These are phyloP conservation scores for Aspergillus flavus DNA, from an alignment of 2,329 filamentous ascomycete species.

Conservation along the genomic window DNA sequence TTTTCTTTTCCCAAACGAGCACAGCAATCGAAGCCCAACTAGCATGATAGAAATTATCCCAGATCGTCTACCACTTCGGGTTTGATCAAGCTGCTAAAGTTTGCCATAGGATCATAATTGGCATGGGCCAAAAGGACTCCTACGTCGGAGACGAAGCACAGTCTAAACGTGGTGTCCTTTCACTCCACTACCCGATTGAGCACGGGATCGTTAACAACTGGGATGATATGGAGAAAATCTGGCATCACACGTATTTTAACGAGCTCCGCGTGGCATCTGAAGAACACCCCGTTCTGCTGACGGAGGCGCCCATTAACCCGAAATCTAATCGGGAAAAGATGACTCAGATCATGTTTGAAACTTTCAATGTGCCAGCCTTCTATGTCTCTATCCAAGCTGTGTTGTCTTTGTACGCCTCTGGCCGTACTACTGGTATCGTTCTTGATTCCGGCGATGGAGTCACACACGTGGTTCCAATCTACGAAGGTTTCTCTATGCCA, in stretches of 20 bases:
- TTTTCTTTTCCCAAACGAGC: not conserved
- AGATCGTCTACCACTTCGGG: no score
- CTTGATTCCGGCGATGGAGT: slow-evolving; percentile 99
- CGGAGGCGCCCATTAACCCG: slow-evolving; percentile 99
- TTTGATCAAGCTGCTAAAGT: not conserved
- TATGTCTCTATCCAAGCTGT: slow-evolving; percentile 99
- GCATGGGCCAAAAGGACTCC: slow-evolving; percentile 99
- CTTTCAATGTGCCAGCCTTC: slow-evolving; percentile 99
- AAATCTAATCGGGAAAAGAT: slow-evolving; percentile 99
- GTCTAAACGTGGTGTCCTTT: slow-evolving; percentile 99
- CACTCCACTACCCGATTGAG: slow-evolving; percentile 98
- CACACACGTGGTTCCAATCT: slow-evolving; percentile 99
- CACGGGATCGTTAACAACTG: slow-evolving; percentile 99
- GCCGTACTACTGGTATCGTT: slow-evolving; percentile 99
- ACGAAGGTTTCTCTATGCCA: slow-evolving; percentile 99
- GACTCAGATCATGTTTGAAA: slow-evolving; percentile 99
- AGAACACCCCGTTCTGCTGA: slow-evolving; percentile 99
- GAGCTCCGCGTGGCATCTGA: slow-evolving; percentile 99
- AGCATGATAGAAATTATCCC: not conserved
- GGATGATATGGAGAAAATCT: slow-evolving; percentile 99
- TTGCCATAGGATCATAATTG: slow-evolving; percentile 92
- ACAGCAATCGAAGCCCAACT: not conserved
- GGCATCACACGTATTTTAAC: slow-evolving; percentile 99
- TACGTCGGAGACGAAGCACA: slow-evolving; percentile 99
- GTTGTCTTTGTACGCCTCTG: slow-evolving; percentile 97